Percentiles rank a stretch among this genome's conserved stretches.
These are phyloP conservation scores for Moesziomyces sp. DNA, from an alignment of 1,284 basidiomycete species.

Conservation along the genomic window DNA sequence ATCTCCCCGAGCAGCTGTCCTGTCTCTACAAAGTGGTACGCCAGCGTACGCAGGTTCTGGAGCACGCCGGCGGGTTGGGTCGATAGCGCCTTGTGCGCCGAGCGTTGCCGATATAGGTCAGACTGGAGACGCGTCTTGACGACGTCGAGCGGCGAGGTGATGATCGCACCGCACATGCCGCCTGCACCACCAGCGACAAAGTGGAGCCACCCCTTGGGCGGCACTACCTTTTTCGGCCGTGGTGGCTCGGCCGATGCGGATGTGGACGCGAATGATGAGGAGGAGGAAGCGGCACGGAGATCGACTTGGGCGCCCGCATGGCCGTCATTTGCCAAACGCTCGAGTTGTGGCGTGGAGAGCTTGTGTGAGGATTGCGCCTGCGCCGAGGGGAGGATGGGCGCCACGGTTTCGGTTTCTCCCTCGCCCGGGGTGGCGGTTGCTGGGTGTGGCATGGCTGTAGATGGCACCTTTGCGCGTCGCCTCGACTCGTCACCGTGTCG, in stretches of 20 bases:
- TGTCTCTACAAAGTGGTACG: conserved; percentile 96
- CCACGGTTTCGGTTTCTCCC: conserved; percentile 46
- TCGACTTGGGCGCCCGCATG: conserved; percentile 48
- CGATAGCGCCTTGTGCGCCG: conserved; percentile 10
- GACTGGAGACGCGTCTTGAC: conserved; percentile 98
- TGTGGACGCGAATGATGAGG: conserved; percentile 18
- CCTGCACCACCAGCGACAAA: conserved; percentile 75
- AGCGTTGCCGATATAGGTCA: conserved; percentile 77
- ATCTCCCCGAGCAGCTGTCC: conserved; percentile 77
- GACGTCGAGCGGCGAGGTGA: conserved; percentile 96
- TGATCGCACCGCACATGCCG: conserved; percentile 96
- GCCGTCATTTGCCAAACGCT: conserved; percentile 13
- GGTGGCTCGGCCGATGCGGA: conserved; percentile 3
- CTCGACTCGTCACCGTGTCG: too few species aligned
- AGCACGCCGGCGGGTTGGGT: conserved; percentile 18
- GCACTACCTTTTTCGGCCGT: conserved; percentile 22
- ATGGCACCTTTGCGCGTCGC: not conserved
- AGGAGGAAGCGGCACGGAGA: conserved; percentile 3
- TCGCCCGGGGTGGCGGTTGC: conserved; percentile 47
- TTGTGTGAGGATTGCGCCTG: conserved; percentile 3
- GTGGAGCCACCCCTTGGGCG: conserved; percentile 68
- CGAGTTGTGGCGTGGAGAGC: conserved; percentile 21
- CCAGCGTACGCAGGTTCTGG: conserved; percentile 72
- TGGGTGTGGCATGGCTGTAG: conserved; percentile 43
- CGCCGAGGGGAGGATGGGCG: conserved; percentile 42